Conservation (phyloP, 2,329 filamentous ascomycete species). For the Paraphaeosphaeria minitans region DNA sequence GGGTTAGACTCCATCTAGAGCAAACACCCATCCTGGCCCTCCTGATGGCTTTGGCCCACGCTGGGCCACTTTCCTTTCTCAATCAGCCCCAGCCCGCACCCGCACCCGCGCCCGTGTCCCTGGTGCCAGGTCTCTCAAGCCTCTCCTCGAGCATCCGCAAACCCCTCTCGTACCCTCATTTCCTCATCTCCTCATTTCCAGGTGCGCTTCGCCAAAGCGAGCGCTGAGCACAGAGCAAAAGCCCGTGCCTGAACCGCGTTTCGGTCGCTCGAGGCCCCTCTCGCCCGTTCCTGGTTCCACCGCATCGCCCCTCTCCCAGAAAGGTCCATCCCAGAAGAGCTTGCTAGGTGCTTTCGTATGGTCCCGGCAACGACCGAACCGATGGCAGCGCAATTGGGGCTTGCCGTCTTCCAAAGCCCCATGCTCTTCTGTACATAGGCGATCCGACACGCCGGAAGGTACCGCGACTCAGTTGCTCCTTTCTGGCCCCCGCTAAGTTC, state of each 20-base stretch:
- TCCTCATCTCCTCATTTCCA: background rate
- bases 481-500: constrained; percentile 32
- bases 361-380: constrained; percentile 6
- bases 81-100: no score
- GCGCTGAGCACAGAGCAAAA: constrained; percentile 2
- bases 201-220: background rate
- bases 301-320: constrained; percentile 17
- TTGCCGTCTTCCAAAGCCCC: constrained; percentile 9
- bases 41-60: constrained; percentile 9
- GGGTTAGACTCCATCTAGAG: no score
- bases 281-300: constrained; percentile 44
- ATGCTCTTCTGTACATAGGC: constrained; percentile 13
- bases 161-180: background rate
- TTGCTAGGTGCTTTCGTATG: constrained; percentile 7
- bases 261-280: constrained; percentile 31
- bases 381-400: constrained; percentile 11
- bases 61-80: constrained; percentile 1
- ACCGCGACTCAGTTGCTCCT: constrained; percentile 33
- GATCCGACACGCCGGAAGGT: constrained; percentile 13
- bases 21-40: constrained; percentile 11
- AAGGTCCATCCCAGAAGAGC: background rate
- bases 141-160: constrained; percentile 1
- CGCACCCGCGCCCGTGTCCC: constrained; percentile 1
- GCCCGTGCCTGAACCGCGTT: constrained; percentile 12
- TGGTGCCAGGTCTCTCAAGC: constrained; percentile 6